These are phyloP conservation scores for Helianthus annuus DNA, from an alignment of 129 eudicot species.

Conservation along the genomic window HanXRQr2.0-SUNRISE NC_035446.2:152966695-152967194, in stretches of 20 bases:
- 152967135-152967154: slow-evolving; percentile 90
- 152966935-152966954: slow-evolving; percentile 77
- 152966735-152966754: slow-evolving; percentile 56
- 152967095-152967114: background rate
- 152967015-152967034: slow-evolving; percentile 59
- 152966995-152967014: slow-evolving; percentile 88
- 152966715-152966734: slow-evolving; percentile 7
- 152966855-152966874: slow-evolving; percentile 8
- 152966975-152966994: slow-evolving; percentile 94
- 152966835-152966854: slow-evolving; percentile 39
- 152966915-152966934: slow-evolving; percentile 63
- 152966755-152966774: slow-evolving; percentile 91
- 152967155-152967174: slow-evolving; percentile 98
- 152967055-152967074: background rate
- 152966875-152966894: slow-evolving; percentile 1
- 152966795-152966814: slow-evolving; percentile 79
- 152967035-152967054: background rate
- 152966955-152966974: slow-evolving; percentile 96
- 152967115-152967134: slow-evolving; percentile 57
- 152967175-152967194: slow-evolving; percentile 90
- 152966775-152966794: slow-evolving; percentile 77
- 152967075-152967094: background rate
- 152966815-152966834: slow-evolving; percentile 95
- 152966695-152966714: background rate
- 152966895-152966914: background rate